Conservation (phyloP, 192 early-diverging fungal species). For the Jimgerdemannia lactiflua region DNA sequence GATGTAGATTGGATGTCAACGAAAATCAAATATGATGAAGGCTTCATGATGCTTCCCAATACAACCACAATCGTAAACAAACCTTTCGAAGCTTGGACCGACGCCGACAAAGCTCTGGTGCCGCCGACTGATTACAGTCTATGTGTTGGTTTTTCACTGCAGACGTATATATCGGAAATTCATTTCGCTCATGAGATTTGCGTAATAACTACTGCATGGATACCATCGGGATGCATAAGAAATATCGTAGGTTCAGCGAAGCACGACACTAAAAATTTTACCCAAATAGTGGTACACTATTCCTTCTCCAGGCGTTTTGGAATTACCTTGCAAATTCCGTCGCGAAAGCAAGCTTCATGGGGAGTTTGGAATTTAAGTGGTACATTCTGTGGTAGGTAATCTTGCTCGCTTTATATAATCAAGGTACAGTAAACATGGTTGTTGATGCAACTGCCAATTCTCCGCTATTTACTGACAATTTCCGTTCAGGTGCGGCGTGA, state of each 20-base stretch:
- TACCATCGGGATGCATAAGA: neutral
- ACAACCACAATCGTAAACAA: constrained; percentile 8
- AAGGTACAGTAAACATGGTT: too few relatives aligned
- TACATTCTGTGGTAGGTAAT: constrained; percentile 32
- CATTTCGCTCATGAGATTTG: too few relatives aligned
- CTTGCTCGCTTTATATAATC: neutral
- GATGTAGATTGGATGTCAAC: constrained; percentile 24
- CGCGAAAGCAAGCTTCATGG: constrained; percentile 39
- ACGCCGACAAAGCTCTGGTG: constrained; percentile 5
- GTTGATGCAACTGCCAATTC: neutral
- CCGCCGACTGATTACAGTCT: constrained; percentile 28
- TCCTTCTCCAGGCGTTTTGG: constrained; percentile 43
- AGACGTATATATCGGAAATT: constrained; percentile 26
- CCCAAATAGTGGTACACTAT: constrained; percentile 28
- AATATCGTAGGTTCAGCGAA: neutral
- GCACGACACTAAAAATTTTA: neutral
- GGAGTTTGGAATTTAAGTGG: constrained; percentile 37
- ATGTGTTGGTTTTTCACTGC: constrained; percentile 34
- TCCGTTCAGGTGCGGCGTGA: constrained; percentile 23
- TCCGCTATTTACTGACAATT: neutral
- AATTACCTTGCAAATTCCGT: constrained; percentile 37
- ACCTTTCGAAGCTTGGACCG: constrained; percentile 19
- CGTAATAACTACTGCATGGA: too few relatives aligned
- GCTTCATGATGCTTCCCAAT: constrained; percentile 14
- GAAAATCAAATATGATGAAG: constrained; percentile 36